These are phyloP conservation scores for Saccharum officinarum DNA, from an alignment of 176 grass and related monocot genomes.

Conservation along the genomic window DNA sequence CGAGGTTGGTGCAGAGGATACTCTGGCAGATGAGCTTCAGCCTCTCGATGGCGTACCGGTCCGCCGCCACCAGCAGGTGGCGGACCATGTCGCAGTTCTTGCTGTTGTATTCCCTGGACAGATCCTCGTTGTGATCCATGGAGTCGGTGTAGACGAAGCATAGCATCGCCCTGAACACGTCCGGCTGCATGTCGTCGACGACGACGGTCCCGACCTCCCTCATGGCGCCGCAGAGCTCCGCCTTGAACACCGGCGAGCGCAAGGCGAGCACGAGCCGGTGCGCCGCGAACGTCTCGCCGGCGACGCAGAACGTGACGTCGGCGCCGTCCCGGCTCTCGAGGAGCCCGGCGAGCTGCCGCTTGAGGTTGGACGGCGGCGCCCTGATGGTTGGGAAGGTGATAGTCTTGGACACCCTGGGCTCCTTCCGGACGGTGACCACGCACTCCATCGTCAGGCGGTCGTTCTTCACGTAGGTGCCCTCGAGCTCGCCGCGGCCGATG, in stretches of 20 bases:
- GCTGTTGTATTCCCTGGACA: not conserved
- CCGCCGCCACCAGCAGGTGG: not conserved
- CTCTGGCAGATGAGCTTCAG: not conserved
- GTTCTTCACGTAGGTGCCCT: not conserved
- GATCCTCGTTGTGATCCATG: not conserved
- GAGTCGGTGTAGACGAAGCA: not conserved
- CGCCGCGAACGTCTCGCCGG: not conserved
- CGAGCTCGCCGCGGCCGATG: not conserved
- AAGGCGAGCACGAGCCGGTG: not conserved
- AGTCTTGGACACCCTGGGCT: not conserved
- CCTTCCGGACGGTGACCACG: not conserved
- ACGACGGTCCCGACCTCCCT: not conserved
- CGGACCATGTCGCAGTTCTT: not conserved
- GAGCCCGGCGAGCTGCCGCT: not conserved
- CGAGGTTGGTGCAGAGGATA: not conserved
- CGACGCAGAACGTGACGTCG: no score
- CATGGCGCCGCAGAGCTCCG: not conserved
- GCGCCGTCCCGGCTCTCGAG: not conserved
- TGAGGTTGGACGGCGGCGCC: not conserved
- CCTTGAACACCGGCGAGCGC: conserved; percentile 4
- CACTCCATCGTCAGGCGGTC: conserved; percentile 5
- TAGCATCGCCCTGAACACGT: not conserved
- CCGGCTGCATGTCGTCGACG: no score
- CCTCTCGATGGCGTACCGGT: not conserved
- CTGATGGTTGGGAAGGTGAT: not conserved